Evolutionary conservation across 768 basidiomycete species (phyloP), one percentile per base, ranked within the genome.

Genomic region (Austroboletus eburneus): DNA sequence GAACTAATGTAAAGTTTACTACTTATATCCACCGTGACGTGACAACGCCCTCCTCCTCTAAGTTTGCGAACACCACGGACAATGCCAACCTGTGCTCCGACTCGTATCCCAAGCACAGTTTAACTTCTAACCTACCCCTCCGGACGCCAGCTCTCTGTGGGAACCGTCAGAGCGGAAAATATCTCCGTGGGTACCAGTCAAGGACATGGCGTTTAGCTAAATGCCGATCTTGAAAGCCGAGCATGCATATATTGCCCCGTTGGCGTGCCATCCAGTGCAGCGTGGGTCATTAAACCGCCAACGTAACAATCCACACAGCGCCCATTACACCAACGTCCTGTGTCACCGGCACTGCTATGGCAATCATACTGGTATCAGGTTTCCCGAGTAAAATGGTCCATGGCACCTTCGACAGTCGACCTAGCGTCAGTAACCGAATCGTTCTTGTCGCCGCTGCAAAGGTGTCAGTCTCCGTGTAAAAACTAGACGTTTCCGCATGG

Each of bases 1-100:
- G 57, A 52, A 56, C 54, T 60, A 58, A 61, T 50, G 57, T 49
- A 60, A 45, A 62, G 38, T 51, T 59, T 50, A 50, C 25, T 10
- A 27, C 55, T 51, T 45, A 34, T 51, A 47, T 47, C 34, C 46
- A 29, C 18, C 30, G 57, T 63, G 61, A 51, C 58, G 58, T 55
- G 52, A 50, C 53, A 48, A n/a, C 10, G 14, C 22, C 27, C 22
- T 32, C 37, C 27, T 41, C 20, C 46, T n/a, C 46, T n/a, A n/a
- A n/a, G n/a, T n/a, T n/a, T n/a, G n/a, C 46, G 33, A 51, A 40
- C 25, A 34, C 21, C 49, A 47, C n/a, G n/a, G n/a, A n/a, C n/a
- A n/a, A n/a, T n/a, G n/a, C n/a, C n/a, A n/a, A n/a, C n/a, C n/a
- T n/a, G n/a, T n/a, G n/a, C n/a, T n/a, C n/a, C n/a, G n/a, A n/a